Base-by-base conservation (phyloP, 176 grass and related monocot genomes). In the Areca catechu region DNA sequence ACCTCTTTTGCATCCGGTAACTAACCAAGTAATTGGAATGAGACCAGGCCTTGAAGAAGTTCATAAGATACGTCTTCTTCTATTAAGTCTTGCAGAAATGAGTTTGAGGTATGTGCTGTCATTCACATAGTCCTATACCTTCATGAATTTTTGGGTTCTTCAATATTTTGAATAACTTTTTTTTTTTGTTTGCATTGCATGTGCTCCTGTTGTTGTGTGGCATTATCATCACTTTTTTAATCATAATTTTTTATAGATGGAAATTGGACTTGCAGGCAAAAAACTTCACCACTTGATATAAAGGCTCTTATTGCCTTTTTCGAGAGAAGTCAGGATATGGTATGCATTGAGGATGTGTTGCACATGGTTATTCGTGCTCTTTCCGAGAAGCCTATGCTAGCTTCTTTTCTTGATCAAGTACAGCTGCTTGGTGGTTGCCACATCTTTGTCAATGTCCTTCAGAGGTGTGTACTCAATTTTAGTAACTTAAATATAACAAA, bases 21-120 rank as follows among this genome's bases (percentile, higher is more conserved):
- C 77, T 29, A 86, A 90, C 71, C 72, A 84, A 47, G 64, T 85
- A 15, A 82, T 77, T 73, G 86, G 80, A 49, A 80, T 85, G 67
- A 79, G 86, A 74, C 92, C 83, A 57, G 65, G 75, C 70, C 53
- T 70, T 14, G 86, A 88, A 76, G 86, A 97, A 76, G 72, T 91
- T 69, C 79, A 69, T 48, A 97, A 97, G 75, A 82, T 97, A 19
- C 74, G 92, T 10, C 77, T 97, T 47, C 86, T 97, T 62, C 72
- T 97, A 49, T 80, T 97, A 75, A 97, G 92, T 73, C 58, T 97
- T 61, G 86, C 86, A 71, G 92, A 97, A 74, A 97, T 97, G 86
- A 83, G 79, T 68, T 68, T 97, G 56, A 87, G 82, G 92, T 91
- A 79, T 73, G 50, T 57, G 57, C 59, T 22, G 34, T 17, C 34